phyloP scores from a whole-genome alignment of 805 yeast species.

The Starmerella scarabaei region DNA sequence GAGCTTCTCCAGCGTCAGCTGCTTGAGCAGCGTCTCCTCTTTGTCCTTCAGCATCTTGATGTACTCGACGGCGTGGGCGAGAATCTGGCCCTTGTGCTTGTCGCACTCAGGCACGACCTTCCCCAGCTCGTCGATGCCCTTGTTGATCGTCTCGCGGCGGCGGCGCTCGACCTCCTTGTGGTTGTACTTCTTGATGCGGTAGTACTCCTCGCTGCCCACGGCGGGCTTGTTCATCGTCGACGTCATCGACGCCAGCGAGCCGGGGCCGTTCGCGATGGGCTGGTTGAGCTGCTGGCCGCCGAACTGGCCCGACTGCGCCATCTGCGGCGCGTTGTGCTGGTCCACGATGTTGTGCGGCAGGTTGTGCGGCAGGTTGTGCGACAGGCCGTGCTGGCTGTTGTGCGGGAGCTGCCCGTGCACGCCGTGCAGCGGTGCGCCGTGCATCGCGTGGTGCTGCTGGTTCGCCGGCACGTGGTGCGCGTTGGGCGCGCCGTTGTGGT shows the following conservation, averaged over 20 bases:
- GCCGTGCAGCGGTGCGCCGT: slow-evolving; percentile 4
- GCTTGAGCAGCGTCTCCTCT: slow-evolving; percentile 78
- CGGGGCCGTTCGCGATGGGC: slow-evolving; percentile 4
- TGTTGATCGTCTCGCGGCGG: slow-evolving; percentile 28
- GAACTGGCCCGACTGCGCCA: not conserved
- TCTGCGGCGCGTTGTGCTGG: not conserved
- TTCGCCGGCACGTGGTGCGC: slow-evolving; percentile 3
- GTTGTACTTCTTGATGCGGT: slow-evolving; percentile 66
- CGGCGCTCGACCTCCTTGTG: slow-evolving; percentile 42
- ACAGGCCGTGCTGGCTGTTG: not conserved
- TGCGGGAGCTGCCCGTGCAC: slow-evolving; percentile 1
- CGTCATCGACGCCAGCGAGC: slow-evolving; percentile 2
- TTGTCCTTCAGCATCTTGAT: slow-evolving; percentile 81
- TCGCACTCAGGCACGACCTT: slow-evolving; percentile 32
- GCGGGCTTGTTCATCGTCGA: slow-evolving; percentile 35
- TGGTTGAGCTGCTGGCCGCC: not conserved
- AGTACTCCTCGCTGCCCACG: slow-evolving; percentile 78
- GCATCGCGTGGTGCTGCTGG: slow-evolving; percentile 4
- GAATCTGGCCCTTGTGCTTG: slow-evolving; percentile 72
- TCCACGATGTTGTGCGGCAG: slow-evolving; percentile 1
- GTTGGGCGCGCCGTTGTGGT: not conserved
- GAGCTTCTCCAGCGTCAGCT: slow-evolving; percentile 88
- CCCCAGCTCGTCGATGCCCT: slow-evolving; percentile 31
- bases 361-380: slow-evolving; percentile 2
- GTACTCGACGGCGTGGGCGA: slow-evolving; percentile 79